Conservation (phyloP, 2,329 filamentous ascomycete species). For the Cladosporium sp. region DNA sequence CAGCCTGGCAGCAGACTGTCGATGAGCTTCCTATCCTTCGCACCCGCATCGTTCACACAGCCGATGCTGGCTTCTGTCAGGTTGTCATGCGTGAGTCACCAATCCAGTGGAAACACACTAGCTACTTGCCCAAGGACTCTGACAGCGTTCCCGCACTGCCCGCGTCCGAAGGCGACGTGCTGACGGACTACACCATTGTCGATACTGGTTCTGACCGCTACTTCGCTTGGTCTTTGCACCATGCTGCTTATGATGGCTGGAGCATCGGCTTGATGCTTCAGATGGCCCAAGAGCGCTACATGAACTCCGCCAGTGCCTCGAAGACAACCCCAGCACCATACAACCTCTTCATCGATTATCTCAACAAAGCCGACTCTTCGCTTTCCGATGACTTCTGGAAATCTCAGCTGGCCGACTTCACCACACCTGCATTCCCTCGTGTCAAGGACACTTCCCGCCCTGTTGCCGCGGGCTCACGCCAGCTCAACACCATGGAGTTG, state of each 20-base stretch:
- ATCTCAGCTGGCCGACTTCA: slow-evolving; percentile 3
- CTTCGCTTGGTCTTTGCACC: slow-evolving; percentile 9
- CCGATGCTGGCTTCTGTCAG: slow-evolving; percentile 35
- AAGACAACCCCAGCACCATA: not conserved
- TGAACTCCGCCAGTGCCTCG: not conserved
- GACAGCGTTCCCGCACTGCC: slow-evolving; percentile 4
- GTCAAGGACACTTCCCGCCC: slow-evolving; percentile 2
- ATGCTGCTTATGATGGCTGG: slow-evolving; percentile 7
- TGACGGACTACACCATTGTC: slow-evolving; percentile 6
- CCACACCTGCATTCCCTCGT: slow-evolving; percentile 7
- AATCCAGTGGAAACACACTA: not conserved
- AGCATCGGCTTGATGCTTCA: slow-evolving; percentile 9
- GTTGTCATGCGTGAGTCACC: slow-evolving; percentile 24
- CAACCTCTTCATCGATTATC: slow-evolving; percentile 7
- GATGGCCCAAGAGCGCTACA: slow-evolving; percentile 2
- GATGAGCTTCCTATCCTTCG: slow-evolving; percentile 34
- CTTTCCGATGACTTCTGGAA: slow-evolving; percentile 6
- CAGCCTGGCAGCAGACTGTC: slow-evolving; percentile 35
- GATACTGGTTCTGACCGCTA: slow-evolving; percentile 1
- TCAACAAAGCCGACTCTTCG: not conserved
- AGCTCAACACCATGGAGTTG: slow-evolving; percentile 2
- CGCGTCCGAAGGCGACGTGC: not conserved
- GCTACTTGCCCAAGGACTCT: not conserved
- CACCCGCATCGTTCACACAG: slow-evolving; percentile 37
- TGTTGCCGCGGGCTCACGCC: not conserved